Base-by-base conservation (phyloP, 2,329 filamentous ascomycete species). In the Sarocladium kiliense region DNA sequence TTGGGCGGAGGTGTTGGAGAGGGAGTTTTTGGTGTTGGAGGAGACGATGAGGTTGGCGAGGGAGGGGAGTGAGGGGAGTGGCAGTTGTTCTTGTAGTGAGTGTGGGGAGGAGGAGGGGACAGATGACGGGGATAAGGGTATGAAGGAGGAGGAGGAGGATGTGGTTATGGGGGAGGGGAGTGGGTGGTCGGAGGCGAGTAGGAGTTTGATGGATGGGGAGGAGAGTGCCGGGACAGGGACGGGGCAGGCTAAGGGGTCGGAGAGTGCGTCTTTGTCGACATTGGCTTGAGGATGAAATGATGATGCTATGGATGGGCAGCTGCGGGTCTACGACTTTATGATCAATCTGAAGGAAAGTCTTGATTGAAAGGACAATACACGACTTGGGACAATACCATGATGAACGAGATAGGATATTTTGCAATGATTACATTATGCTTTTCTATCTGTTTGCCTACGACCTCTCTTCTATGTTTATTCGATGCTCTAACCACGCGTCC, bases 1-100 rank as follows among this genome's bases (percentile, higher is more conserved):
- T 68, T 94, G 89, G 89, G 88, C 89, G 21, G 89, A 94, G 78
- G 83, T 91, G 71, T 76, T 93, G 64, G 89, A 86, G 76, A 70
- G 82, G 57, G 82, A 86, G 61, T 84, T 88, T 60, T 59, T 86
- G 55, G 77, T 85, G 44, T 65, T 88, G 6, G 82, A 85, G 67
- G 84, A 87, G 76, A 87, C 84, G 41, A 66, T 87, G 62, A 71
- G 82, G 61, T 66, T 86, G 56, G 83, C 79, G 2, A 74, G 70
- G 54, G 50, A 60, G 55, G 55, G 23, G 6, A 55, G 54, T 10
- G 57, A 51, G 10, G 16, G 9, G 56, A 50, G 25, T 41, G 73
- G 69, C 44, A 74, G 70, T 58, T 51, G 47, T 23, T 51, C 47
- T 4, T 74, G 72, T 47, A 74, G 71, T 56, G 67, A 69, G 42